These are phyloP conservation scores for Microascus cirrosus DNA, from an alignment of 2,329 filamentous ascomycete species.

Conservation along the genomic window DNA sequence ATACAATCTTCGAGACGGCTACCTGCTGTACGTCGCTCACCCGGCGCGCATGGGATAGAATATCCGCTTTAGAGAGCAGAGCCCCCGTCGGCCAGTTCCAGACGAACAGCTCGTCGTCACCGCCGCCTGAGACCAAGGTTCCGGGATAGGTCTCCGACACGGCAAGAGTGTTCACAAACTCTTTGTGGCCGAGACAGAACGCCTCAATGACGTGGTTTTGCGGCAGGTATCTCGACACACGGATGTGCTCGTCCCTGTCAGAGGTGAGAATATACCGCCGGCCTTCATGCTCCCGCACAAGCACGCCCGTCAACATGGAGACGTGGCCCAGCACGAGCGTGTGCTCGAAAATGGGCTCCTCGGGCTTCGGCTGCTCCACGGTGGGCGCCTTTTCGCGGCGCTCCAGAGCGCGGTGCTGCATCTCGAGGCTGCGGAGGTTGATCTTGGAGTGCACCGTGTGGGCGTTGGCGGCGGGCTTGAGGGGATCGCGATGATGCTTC, in stretches of 20 bases:
- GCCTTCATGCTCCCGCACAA: conserved; percentile 27
- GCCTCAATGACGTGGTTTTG: conserved; percentile 82
- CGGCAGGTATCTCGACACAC: conserved; percentile 68
- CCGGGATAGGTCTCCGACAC: conserved; percentile 44
- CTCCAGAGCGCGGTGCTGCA: conserved; percentile 40
- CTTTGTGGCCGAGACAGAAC: conserved; percentile 79
- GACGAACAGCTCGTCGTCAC: conserved; percentile 64
- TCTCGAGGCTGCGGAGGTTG: conserved; percentile 48
- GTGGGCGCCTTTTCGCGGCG: conserved; percentile 14
- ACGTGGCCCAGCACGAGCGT: conserved; percentile 83
- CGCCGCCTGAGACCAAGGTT: conserved; percentile 76
- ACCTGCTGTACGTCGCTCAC: conserved; percentile 20
- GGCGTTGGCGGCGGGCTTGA: conserved; percentile 41
- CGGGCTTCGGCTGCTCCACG: conserved; percentile 17
- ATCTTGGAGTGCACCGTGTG: conserved; percentile 54
- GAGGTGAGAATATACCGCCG: conserved; percentile 42
- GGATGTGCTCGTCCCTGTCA: conserved; percentile 64
- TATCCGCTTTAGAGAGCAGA: conserved; percentile 40
- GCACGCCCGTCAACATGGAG: conserved; percentile 78
- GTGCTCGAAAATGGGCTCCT: conserved; percentile 53
- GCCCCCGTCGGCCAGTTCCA: conserved; percentile 66
- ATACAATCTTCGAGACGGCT: conserved; percentile 26
- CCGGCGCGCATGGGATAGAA: conserved; percentile 32
- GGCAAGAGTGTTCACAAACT: conserved; percentile 72
- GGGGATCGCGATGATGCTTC: conserved; percentile 19